Base-by-base conservation (phyloP, 2,329 filamentous ascomycete genomes). In the Herpomyces periplanetae region DNA sequence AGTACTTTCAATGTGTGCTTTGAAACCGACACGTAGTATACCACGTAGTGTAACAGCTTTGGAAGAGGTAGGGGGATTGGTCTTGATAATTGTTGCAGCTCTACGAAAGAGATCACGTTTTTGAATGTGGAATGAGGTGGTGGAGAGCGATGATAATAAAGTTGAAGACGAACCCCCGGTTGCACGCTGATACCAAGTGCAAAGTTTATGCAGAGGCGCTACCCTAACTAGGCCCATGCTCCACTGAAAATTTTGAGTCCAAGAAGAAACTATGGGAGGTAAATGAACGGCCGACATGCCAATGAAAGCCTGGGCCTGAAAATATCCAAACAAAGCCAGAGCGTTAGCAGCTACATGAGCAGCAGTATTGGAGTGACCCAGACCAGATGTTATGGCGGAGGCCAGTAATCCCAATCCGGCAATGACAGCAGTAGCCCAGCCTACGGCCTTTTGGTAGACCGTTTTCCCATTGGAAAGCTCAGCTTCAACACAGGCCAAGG, bases 181-280 rank as follows among this genome's bases (percentile, higher is more conserved):
- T 3, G 75, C 54, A 25, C 73, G 64, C 41, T 87, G 73, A 35
- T 88, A 91, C 75, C 75, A 91, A 13, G 71, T 85, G 25, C 68
- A 66, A 32, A 87, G 65, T 18, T 47, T 47, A 42, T 91, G 69
- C 42, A 88, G 52, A 37, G 85, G 88, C n/a, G 46, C 47, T 16
- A 88, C 49, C 19, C 54, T 53, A 31, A 91, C 85, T 30, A 91
- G 71, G 30, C 75, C 75, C 68, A 91, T 80, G 32, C 63, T 84
- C 75, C 75, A 91, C 35, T 84, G 65, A 43, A 91, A 88, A 41
- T 88, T 75, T 41, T 88, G 73, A 2, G 73, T 87, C 75, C 75
- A 91, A 0, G 73, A 52, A 31, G 65, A 51, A 20, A 85, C 75
- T 24, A 87, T 65, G 0, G 75, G 75, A 5, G 75, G 75, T 20